Evolutionary conservation across 2,329 filamentous ascomycete genomes (phyloP).

Genomic region (Gnomoniopsis smithogilvyi): DNA sequence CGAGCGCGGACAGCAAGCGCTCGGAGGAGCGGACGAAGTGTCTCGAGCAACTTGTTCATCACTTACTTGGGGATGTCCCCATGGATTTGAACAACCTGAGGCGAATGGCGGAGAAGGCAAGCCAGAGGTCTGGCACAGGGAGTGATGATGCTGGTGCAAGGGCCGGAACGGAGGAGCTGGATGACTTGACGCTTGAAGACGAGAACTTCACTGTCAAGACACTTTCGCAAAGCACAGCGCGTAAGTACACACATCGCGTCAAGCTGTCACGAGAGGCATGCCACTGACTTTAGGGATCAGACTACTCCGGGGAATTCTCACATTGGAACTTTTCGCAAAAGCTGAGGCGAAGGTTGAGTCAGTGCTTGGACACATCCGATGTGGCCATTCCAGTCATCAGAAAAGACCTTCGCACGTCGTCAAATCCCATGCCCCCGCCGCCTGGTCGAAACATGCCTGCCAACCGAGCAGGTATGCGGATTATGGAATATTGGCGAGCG

Average conservation of each 20-base stretch:
- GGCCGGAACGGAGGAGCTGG: conserved; percentile 21
- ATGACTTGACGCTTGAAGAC: conserved; percentile 28
- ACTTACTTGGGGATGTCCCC: conserved; percentile 19
- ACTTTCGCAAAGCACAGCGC: conserved; percentile 37
- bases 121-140: conserved; percentile 6
- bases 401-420: conserved; percentile 15
- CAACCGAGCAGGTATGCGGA: conserved; percentile 18
- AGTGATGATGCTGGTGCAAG: conserved; percentile 15
- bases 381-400: conserved; percentile 5
- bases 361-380: conserved; percentile 10
- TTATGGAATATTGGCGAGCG: conserved; percentile 40
- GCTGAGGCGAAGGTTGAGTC: conserved; percentile 26
- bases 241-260: conserved; percentile 25
- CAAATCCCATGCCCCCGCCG: conserved; percentile 21
- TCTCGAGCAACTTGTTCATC: conserved; percentile 18
- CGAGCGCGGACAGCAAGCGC: neutral
- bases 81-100: conserved; percentile 20
- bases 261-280: neutral
- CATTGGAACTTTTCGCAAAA: conserved; percentile 52
- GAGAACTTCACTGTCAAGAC: conserved; percentile 39
- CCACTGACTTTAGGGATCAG: conserved; percentile 24
- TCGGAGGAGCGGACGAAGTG: conserved; percentile 16
- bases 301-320: conserved; percentile 51
- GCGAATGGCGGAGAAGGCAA: conserved; percentile 20
- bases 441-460: neutral